Evolutionary conservation across 2,329 filamentous ascomycete genomes (phyloP).

Genomic region (Aureobasidium subglaciale): DNA sequence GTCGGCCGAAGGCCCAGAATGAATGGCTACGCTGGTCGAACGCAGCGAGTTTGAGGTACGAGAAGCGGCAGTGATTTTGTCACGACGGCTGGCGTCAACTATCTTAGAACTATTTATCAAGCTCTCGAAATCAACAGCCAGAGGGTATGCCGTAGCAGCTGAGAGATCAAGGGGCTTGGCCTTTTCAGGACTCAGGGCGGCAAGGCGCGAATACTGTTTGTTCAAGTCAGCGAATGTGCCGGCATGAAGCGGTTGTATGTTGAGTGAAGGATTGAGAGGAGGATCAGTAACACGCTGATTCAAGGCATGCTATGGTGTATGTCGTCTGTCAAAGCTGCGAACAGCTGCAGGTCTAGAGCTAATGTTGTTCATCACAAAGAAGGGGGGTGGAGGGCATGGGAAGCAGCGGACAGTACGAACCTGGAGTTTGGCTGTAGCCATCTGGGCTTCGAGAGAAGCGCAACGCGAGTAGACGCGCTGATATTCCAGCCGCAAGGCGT

Average conservation of each 20-base stretch:
- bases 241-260: neutral
- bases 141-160: neutral
- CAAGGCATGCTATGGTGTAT: constrained; percentile 34
- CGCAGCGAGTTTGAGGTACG: constrained; percentile 26
- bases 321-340: constrained; percentile 37
- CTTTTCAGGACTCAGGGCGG: neutral
- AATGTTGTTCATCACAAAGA: constrained; percentile 38
- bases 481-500: constrained; percentile 41
- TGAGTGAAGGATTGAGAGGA: neutral
- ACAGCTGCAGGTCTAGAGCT: constrained; percentile 48
- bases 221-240: constrained; percentile 3
- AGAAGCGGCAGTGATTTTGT: constrained; percentile 25
- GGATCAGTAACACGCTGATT: constrained; percentile 38
- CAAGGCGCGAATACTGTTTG: constrained; percentile 13
- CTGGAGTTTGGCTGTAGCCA: constrained; percentile 43
- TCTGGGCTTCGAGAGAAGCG: constrained; percentile 39
- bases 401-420: constrained; percentile 28
- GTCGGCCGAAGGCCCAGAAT: constrained; percentile 34
- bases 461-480: constrained; percentile 38
- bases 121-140: constrained; percentile 13
- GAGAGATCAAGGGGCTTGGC: constrained; percentile 12
- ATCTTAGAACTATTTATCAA: constrained; percentile 16
- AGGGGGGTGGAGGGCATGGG: neutral
- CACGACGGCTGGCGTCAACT: constrained; percentile 25
- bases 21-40: constrained; percentile 32